Evolutionary conservation across 2,329 filamentous ascomycete genomes (phyloP), one percentile per base, ranked within the genome.

Genomic region (Cadophora luteo-olivacea): DNA sequence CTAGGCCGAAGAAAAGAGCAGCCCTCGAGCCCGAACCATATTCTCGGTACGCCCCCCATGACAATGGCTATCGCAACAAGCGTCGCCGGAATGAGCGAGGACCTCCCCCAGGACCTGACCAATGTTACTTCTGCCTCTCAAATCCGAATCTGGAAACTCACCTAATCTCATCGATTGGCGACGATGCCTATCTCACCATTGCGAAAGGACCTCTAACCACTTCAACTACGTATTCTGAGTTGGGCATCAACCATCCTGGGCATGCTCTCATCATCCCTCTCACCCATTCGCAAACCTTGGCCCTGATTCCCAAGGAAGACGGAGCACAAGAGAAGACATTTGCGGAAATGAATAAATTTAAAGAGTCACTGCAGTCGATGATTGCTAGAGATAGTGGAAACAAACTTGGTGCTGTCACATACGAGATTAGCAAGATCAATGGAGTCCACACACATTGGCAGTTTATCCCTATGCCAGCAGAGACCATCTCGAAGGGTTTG

Each of bases 361-460:
- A 91, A 52, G 84, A 86, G 61, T 84, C 92, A 0, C 84, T 98
- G 60, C 93, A 97, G 77, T 84, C 84, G 57, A 97, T 97, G 92
- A 84, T 97, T 14, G 81, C 83, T n/a, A 81, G 79, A 84, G 83
- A 67, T 79, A 82, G 76, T 82, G 52, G 74, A 16, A 79, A 86
- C 70, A 86, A 86, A 71, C 87, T 97, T 0, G 96, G 95, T 19
- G 87, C 90, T 2, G 91, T 98, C 1, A 96, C 93, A 0, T 99
- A 93, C 89, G 96, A 98, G 81, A 94, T 99, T 75, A 95, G 90
- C 77, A 90, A 94, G 62, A 85, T 84, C 4, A 87, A 87, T 63
- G 93, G 96, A 65, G 89, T 98, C 66, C 96, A 99, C 78, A 86
- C 91, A 0, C 95, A 98, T 77, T 97, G 94, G 96, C 97, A 99